A percentile compares a stretch with the other conserved stretches of the same genome.
Conservation (phyloP, 2,329 filamentous ascomycete genomes). For the Calonectria leucothoes region DNA sequence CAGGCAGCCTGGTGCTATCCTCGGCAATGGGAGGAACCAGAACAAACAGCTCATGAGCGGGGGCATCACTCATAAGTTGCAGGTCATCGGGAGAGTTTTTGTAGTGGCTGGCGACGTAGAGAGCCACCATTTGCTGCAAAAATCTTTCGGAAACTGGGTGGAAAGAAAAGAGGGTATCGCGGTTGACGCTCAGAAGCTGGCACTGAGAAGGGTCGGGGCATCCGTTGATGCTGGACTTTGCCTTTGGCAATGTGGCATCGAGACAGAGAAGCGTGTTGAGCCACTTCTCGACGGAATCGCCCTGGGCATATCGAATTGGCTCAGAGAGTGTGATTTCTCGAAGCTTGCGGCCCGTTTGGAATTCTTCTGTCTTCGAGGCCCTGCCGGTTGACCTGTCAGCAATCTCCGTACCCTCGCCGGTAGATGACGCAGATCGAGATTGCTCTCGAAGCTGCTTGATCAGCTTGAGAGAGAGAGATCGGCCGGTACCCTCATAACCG, state of each 20-base stretch:
- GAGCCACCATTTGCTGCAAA: conserved; percentile 96
- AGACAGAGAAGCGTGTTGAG: conserved; percentile 93
- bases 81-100: conserved; percentile 98
- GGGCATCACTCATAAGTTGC: conserved; percentile 98
- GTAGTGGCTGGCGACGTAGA: conserved; percentile 97
- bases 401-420: conserved; percentile 71
- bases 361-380: conserved; percentile 71
- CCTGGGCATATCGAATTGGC: conserved; percentile 93
- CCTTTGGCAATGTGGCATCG: conserved; percentile 87
- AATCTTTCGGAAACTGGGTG: conserved; percentile 98
- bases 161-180: conserved; percentile 97
- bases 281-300: conserved; percentile 95
- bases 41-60: conserved; percentile 95
- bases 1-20: conserved; percentile 81
- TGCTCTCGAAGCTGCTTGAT: conserved; percentile 98
- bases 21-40: conserved; percentile 88
- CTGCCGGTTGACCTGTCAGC: conserved; percentile 85
- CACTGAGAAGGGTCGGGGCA: conserved; percentile 93
- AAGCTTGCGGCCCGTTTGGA: conserved; percentile 78
- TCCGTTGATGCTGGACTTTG: conserved; percentile 78
- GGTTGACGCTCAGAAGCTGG: conserved; percentile 92
- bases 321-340: conserved; percentile 94
- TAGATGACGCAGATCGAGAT: conserved; percentile 73
- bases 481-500: conserved; percentile 96
- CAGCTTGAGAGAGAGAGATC: conserved; percentile 93